Evolutionary conservation across 345 rosid genomes (phyloP).

Genomic region (Eucalyptus albens): DNA sequence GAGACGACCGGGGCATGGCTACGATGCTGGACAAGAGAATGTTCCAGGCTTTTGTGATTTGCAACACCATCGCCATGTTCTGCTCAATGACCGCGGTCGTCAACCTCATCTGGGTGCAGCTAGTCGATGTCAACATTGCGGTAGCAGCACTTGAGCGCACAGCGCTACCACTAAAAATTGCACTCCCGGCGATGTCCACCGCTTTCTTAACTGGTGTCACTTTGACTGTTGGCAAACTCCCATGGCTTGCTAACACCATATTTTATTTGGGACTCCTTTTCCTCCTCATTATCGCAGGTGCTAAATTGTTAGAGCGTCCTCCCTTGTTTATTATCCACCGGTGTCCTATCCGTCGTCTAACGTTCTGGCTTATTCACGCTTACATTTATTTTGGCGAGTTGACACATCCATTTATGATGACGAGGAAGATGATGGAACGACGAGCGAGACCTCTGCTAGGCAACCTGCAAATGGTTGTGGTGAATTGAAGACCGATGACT

Average conservation of each 20-base stretch:
- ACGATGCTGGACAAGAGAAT: not conserved
- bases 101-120: not conserved
- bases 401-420: not conserved
- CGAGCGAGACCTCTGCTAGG: rapidly evolving
- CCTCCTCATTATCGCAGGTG: not conserved
- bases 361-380: not conserved
- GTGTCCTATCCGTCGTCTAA: not conserved
- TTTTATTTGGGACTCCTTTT: not conserved
- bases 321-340: rapidly evolving
- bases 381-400: not conserved
- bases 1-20: not conserved
- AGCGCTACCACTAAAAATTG: not conserved
- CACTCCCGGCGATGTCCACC: not conserved
- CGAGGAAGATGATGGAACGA: rapidly evolving
- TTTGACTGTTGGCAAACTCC: not conserved
- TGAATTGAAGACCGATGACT: not conserved
- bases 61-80: not conserved
- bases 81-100: not conserved
- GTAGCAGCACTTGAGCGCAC: rapidly evolving
- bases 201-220: not conserved
- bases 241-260: not conserved
- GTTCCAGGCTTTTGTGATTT: not conserved
- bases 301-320: not conserved
- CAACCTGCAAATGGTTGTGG: not conserved
- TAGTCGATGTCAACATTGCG: rapidly evolving